Conservation (phyloP, 345 rosid species). For the Eucalyptus marginata region DNA sequence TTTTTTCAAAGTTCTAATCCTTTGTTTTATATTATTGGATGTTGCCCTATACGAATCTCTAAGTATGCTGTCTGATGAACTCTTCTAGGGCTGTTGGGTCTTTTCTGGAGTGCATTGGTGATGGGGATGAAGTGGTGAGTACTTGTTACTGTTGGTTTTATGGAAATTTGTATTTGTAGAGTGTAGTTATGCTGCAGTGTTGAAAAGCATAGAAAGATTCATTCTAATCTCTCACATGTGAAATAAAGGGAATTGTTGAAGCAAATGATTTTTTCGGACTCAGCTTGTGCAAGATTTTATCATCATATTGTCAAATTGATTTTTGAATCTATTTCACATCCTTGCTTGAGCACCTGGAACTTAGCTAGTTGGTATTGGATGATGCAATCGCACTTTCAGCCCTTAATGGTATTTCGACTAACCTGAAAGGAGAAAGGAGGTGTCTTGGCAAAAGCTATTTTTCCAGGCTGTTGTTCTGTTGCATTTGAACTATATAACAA, state of each 20-base stretch:
- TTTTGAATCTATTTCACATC: background rate
- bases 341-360: background rate
- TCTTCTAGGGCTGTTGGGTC: conserved; percentile 92
- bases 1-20: background rate
- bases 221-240: background rate
- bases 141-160: background rate
- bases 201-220: background rate
- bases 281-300: background rate
- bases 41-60: background rate
- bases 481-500: background rate
- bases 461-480: background rate
- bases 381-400: background rate
- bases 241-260: background rate
- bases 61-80: background rate
- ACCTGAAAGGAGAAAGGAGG: background rate
- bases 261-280: background rate
- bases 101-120: conserved; percentile 79
- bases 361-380: background rate
- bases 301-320: background rate
- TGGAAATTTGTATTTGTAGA: background rate
- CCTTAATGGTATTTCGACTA: background rate
- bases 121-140: conserved; percentile 84
- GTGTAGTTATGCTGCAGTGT: background rate
- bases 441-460: background rate
- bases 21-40: background rate